Evolutionary conservation across 2,329 filamentous ascomycete genomes (phyloP).

Genomic region (Hysterium pulicare): DNA sequence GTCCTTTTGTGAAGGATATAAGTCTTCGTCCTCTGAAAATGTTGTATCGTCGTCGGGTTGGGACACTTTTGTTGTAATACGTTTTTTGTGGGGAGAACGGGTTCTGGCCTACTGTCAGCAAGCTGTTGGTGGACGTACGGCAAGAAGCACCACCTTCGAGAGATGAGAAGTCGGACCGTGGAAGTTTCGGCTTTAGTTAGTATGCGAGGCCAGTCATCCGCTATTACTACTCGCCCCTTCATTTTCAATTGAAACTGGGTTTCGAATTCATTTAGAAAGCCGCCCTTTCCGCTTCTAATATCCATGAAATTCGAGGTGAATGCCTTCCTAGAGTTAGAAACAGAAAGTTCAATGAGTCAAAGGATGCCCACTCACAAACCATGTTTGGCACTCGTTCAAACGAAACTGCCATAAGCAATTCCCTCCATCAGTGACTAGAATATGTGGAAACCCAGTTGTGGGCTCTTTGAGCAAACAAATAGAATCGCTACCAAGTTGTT

Average conservation of each 20-base stretch:
- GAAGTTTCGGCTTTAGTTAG: neutral
- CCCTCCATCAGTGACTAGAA: neutral
- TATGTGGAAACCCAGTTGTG: neutral
- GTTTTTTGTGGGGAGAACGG: too few relatives aligned
- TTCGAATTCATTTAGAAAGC: neutral
- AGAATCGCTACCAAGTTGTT: neutral
- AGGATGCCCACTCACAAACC: neutral
- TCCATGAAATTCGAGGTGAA: constrained; percentile 2
- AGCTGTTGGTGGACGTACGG: too few relatives aligned
- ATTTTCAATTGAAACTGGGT: neutral
- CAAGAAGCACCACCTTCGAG: neutral
- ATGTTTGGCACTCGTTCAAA: neutral
- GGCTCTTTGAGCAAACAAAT: neutral
- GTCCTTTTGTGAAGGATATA: neutral
- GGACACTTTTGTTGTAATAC: too few relatives aligned
- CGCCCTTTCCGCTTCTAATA: neutral
- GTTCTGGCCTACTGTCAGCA: too few relatives aligned
- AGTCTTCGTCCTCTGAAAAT: neutral
- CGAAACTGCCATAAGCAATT: constrained; percentile 1
- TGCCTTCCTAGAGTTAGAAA: neutral
- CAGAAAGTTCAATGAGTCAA: neutral
- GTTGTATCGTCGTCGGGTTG: neutral
- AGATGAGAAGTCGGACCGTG: neutral
- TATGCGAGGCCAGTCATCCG: neutral
- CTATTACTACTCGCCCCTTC: neutral